Evolutionary conservation across 2,329 filamentous ascomycete genomes (phyloP).

Genomic region (Fusarium buharicum): DNA sequence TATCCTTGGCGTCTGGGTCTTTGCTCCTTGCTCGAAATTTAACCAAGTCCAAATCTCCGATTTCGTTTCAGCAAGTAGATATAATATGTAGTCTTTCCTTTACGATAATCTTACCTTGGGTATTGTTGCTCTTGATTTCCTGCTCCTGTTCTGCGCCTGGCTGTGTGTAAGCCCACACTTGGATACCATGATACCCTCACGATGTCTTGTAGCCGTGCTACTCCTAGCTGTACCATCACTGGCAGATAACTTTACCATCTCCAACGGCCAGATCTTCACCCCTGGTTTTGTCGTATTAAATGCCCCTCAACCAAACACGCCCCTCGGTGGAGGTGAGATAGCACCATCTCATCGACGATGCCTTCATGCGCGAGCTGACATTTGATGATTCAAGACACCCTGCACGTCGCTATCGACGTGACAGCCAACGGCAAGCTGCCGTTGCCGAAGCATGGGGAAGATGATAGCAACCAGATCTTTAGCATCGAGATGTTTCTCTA

Average conservation of each 20-base stretch:
- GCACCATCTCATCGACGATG: neutral
- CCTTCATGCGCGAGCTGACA: neutral
- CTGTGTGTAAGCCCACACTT: neutral
- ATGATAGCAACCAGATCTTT: constrained; percentile 66
- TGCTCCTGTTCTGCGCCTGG: neutral
- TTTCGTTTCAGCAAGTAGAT: constrained; percentile 33
- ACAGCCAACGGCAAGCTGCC: constrained; percentile 71
- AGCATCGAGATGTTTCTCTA: constrained; percentile 75
- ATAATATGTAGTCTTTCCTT: constrained; percentile 1
- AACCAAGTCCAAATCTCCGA: constrained; percentile 25
- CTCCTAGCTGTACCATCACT: constrained; percentile 41
- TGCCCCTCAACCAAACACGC: constrained; percentile 72
- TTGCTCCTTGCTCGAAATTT: constrained; percentile 10
- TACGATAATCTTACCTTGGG: constrained; percentile 6
- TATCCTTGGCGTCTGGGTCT: constrained; percentile 34
- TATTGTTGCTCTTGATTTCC: neutral
- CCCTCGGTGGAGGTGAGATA: constrained; percentile 68
- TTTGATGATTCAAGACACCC: constrained; percentile 52
- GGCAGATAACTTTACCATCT: constrained; percentile 64
- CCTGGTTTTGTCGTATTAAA: constrained; percentile 75
- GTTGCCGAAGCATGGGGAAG: constrained; percentile 65
- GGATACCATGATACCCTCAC: constrained; percentile 20
- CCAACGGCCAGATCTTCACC: constrained; percentile 75
- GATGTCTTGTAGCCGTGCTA: constrained; percentile 19
- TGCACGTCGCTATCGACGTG: constrained; percentile 75